Base-by-base conservation (phyloP, 139 green algal species). In the Choricystis sp. region DNA sequence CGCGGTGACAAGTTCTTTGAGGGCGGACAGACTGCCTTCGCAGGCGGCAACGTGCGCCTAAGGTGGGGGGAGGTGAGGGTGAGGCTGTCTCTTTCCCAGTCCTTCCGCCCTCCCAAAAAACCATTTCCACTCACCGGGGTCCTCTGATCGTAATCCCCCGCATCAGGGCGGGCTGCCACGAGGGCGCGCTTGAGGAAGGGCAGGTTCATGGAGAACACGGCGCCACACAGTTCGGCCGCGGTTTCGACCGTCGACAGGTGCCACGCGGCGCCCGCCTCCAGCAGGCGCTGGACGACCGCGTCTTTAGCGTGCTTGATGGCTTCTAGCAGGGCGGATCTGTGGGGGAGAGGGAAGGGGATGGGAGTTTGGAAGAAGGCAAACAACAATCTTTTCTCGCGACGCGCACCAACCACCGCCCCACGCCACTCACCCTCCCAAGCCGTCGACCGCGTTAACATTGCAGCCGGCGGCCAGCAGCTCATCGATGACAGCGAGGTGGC, bases 121-220 rank as follows among this genome's bases (percentile, higher is more conserved):
- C n/a, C n/a, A n/a, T n/a, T n/a, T n/a, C n/a, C n/a, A n/a, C n/a
- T n/a, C n/a, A n/a, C n/a, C n/a, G 82, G 66, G 23, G 67, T 79
- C 60, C 82, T 74, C 59, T 70, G 57, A 70, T 88, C 79, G 60
- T 83, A 86, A 71, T 86, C 80, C 1, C 62, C 66, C 2, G 70
- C 55, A 56, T 85, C 58, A 25, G 78, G 67, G n/a, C 71, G 48
- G 3, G 76, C 78, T 1, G 74, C 78, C 4, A 29, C 48, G 27
- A 86, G 60, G 49, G 83, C 67, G 3, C 80, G 74, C 22, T 71
- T 40, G 55, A 86, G 68, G 30, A 70, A 57, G 1, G 65, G 58
- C 60, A 77, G 61, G 56, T 84, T 64, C n/a, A 72, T 67, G 2
- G 66, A 29, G 16, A 60, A 67, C 9, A 79, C 66, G 3, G 30